Percentiles rank a stretch among this genome's conserved stretches.
Evolutionary conservation across 345 rosid genomes (phyloP).

Genomic region (Citrus reticulata): DNA sequence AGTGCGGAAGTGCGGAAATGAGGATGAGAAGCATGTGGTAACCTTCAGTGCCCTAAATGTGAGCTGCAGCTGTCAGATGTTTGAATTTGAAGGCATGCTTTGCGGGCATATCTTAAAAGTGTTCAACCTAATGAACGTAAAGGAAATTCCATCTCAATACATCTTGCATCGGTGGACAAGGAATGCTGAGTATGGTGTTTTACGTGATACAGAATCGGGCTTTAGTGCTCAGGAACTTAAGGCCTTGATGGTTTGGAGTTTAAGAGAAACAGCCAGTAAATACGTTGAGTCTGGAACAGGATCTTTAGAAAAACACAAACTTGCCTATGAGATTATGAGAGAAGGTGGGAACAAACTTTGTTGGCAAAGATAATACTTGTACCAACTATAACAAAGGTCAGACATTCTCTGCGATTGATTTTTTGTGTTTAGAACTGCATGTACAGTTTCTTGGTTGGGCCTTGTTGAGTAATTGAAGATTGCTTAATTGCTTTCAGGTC

Average conservation of each 20-base stretch:
- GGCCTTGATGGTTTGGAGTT: constrained; percentile 80
- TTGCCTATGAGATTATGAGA: constrained; percentile 75
- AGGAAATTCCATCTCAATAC: constrained; percentile 70
- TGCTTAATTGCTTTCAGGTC: background rate
- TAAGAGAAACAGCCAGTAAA: constrained; percentile 81
- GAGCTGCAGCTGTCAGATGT: constrained; percentile 88
- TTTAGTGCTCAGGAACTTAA: constrained; percentile 56
- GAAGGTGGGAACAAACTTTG: constrained; percentile 79
- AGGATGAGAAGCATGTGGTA: constrained; percentile 61
- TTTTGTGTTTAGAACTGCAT: constrained; percentile 16
- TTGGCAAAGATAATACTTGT: constrained; percentile 50
- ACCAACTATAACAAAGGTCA: constrained; percentile 14
- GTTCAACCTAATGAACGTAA: constrained; percentile 59
- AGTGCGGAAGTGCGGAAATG: constrained; percentile 67
- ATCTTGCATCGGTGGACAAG: constrained; percentile 84
- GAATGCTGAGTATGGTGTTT: constrained; percentile 65
- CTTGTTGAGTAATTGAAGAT: background rate
- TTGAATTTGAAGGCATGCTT: constrained; percentile 80
- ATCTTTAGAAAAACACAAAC: constrained; percentile 70
- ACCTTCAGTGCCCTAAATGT: constrained; percentile 62
- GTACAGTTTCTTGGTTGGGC: constrained; percentile 2
- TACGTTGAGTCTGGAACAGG: constrained; percentile 68
- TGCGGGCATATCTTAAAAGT: constrained; percentile 81
- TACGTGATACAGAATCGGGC: constrained; percentile 57
- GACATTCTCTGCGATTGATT: background rate